These are phyloP conservation scores for Magnusiomyces fungicola DNA, from an alignment of 1,139 yeast species.

Conservation along the genomic window DNA sequence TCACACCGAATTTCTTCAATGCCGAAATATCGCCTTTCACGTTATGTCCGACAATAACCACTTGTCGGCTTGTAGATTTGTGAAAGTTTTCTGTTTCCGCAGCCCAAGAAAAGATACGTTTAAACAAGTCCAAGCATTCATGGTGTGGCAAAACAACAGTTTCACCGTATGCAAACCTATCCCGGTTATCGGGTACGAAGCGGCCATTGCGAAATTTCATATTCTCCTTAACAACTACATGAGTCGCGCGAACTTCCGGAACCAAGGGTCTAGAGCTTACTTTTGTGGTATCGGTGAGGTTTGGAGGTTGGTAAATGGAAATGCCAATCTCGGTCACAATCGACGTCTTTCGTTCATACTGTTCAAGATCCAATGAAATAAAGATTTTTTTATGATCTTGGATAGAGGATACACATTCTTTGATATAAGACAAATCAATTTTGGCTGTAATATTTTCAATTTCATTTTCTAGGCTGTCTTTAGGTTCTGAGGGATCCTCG, in stretches of 20 bases:
- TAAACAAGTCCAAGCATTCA: slow-evolving; percentile 17
- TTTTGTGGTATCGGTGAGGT: background rate
- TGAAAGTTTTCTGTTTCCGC: no score
- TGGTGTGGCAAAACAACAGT: slow-evolving; percentile 16
- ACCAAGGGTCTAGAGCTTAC: slow-evolving; percentile 1
- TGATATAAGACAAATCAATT: background rate
- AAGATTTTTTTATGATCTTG: slow-evolving; percentile 9
- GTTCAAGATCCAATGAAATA: slow-evolving; percentile 55
- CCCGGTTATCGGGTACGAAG: slow-evolving; percentile 57
- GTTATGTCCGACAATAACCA: slow-evolving; percentile 65
- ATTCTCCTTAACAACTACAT: slow-evolving; percentile 50
- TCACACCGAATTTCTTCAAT: slow-evolving; percentile 43
- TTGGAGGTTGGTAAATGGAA: slow-evolving; percentile 54
- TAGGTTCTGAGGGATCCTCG: no score
- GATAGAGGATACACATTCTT: background rate
- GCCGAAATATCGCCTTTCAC: slow-evolving; percentile 55
- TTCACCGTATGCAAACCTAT: slow-evolving; percentile 47
- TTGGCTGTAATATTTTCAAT: no score
- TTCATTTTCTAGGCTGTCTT: no score
- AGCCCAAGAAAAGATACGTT: slow-evolving; percentile 11
- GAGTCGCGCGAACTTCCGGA: slow-evolving; percentile 29
- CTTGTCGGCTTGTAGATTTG: no score
- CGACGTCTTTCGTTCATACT: slow-evolving; percentile 45
- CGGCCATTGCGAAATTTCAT: slow-evolving; percentile 44
- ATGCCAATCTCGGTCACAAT: slow-evolving; percentile 62